Evolutionary conservation across 2,329 filamentous ascomycete species (phyloP).

Genomic region (Teratosphaeria pseudoeucalypti): DNA sequence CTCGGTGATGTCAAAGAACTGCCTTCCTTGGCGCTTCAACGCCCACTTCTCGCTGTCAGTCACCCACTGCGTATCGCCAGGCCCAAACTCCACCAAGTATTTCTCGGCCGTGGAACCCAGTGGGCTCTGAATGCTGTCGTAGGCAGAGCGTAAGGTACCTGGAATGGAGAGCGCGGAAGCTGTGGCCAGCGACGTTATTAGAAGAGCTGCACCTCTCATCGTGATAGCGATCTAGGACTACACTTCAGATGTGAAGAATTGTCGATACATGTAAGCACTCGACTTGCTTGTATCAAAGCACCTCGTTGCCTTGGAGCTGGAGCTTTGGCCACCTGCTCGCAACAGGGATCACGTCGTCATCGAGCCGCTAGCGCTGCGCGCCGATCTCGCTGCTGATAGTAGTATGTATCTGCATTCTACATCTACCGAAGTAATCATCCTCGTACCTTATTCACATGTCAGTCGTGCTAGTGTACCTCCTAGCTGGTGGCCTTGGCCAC

Average conservation of each 20-base stretch:
- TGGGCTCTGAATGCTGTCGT: conserved; percentile 14
- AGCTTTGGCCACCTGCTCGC: background rate
- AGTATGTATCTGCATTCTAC: no score
- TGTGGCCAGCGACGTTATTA: conserved; percentile 2
- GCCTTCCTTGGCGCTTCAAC: conserved; percentile 66
- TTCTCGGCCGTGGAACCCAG: conserved; percentile 33
- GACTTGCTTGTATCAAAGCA: background rate
- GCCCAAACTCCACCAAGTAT: conserved; percentile 74
- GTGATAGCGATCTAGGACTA: background rate
- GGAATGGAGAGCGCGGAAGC: conserved; percentile 9
- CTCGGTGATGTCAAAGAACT: conserved; percentile 92
- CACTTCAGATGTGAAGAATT: background rate
- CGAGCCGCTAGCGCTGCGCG: background rate
- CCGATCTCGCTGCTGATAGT: background rate
- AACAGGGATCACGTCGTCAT: background rate
- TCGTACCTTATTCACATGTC: no score
- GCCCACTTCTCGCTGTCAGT: conserved; percentile 95
- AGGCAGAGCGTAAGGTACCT: background rate
- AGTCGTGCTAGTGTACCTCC: no score
- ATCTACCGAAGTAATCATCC: no score
- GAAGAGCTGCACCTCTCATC: conserved; percentile 5
- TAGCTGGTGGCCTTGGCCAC: no score
- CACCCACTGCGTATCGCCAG: conserved; percentile 74
- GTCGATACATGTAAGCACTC: background rate
- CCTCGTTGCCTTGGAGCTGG: background rate